Percentiles rank a stretch among this genome's conserved stretches.
Conservation (phyloP, 2,329 filamentous ascomycete genomes). For the Aspergillus latus region DNA sequence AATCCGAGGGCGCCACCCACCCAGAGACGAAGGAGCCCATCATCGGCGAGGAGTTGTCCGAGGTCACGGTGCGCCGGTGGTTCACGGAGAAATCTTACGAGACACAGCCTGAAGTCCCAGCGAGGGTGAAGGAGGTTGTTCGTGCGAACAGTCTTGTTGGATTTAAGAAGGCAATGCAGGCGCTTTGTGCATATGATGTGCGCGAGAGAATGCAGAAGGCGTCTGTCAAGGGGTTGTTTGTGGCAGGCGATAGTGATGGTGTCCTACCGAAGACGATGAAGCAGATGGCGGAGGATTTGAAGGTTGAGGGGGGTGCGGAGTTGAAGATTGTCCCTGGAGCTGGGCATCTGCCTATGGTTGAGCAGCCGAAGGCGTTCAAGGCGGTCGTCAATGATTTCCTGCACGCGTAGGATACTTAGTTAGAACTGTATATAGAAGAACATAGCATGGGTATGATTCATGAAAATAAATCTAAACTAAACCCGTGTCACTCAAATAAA, state of each 20-base stretch:
- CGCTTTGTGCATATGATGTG: constrained; percentile 54
- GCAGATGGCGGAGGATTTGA: constrained; percentile 63
- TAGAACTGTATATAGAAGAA: constrained; percentile 10
- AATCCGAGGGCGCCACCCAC: constrained; percentile 49
- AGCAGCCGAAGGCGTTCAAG: constrained; percentile 69
- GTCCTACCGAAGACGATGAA: constrained; percentile 78
- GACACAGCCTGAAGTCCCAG: constrained; percentile 50
- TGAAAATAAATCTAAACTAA: not conserved
- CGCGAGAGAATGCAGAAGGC: constrained; percentile 42
- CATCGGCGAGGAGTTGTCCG: constrained; percentile 64
- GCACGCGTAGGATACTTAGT: constrained; percentile 9
- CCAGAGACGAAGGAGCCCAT: constrained; percentile 51
- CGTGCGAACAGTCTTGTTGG: constrained; percentile 66
- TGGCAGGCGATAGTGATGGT: constrained; percentile 72
- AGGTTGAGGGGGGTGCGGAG: constrained; percentile 56
- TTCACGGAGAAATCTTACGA: constrained; percentile 64
- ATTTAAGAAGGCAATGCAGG: constrained; percentile 78
- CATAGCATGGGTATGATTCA: not conserved
- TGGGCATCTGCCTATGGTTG: constrained; percentile 83
- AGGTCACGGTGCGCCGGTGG: constrained; percentile 72
- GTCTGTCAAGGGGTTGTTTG: constrained; percentile 56
- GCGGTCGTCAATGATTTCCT: constrained; percentile 62
- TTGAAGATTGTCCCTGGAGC: constrained; percentile 67
- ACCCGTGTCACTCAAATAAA: not conserved
- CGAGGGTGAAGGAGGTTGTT: constrained; percentile 68